Conservation (phyloP, 106 monocot species). For the Alisma plantagoaquatica region DNA sequence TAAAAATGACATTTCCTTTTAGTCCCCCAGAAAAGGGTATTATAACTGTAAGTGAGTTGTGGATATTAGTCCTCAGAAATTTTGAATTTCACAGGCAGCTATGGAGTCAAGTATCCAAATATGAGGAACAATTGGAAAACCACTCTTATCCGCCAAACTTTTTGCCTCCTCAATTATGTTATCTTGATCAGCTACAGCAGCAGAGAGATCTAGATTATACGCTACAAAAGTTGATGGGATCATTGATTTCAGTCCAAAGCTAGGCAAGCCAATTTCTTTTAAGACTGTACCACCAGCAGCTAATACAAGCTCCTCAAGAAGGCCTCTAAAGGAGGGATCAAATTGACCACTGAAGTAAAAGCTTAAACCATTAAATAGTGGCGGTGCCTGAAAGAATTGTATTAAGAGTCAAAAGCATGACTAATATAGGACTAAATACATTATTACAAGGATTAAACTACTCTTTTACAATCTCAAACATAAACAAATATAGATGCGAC, state of each 20-base stretch:
- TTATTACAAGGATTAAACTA: no score
- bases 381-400: constrained; percentile 42
- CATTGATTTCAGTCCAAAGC: background rate
- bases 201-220: constrained; percentile 41
- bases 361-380: constrained; percentile 25
- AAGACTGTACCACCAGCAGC: constrained; percentile 38
- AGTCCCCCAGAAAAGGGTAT: no score
- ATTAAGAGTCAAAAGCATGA: no score
- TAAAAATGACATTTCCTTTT: no score
- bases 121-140: constrained; percentile 21
- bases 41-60: no score
- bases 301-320: constrained; percentile 37
- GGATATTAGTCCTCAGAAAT: no score
- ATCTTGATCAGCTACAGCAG: constrained; percentile 15
- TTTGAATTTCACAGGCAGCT: constrained; percentile 30
- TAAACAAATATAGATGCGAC: no score
- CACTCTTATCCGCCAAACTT: constrained; percentile 17
- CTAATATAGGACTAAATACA: background rate
- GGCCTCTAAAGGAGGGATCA: constrained; percentile 34
- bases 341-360: constrained; percentile 49
- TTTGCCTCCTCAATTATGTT: constrained; percentile 35
- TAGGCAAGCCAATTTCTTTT: constrained; percentile 6
- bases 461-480: no score
- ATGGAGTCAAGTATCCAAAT: constrained; percentile 51
- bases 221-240: constrained; percentile 12